These are phyloP conservation scores for Melanogaster broomeanus DNA, from an alignment of 768 basidiomycete genomes.

Conservation along the genomic window DNA sequence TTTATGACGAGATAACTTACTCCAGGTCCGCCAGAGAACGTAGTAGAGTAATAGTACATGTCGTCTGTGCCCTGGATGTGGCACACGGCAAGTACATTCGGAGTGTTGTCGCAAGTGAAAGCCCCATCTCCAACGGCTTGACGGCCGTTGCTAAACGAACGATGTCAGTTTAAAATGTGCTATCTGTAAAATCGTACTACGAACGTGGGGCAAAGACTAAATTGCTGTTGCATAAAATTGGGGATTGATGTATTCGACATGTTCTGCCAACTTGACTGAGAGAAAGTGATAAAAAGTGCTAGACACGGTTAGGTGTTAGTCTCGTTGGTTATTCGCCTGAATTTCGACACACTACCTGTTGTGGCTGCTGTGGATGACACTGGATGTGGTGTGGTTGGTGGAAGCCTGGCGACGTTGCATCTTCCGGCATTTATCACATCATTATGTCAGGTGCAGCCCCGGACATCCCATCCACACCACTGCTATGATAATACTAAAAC, in stretches of 20 bases:
- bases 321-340: background rate
- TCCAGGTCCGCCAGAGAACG: constrained; percentile 93
- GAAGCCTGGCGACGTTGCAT: constrained; percentile 8
- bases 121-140: constrained; percentile 98
- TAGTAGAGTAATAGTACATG: constrained; percentile 90
- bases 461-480: constrained; percentile 8
- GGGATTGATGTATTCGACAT: constrained; percentile 77
- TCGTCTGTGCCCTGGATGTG: constrained; percentile 78
- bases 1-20: constrained; percentile 42
- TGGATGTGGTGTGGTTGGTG: constrained; percentile 17
- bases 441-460: constrained; percentile 12
- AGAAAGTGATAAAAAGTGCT: constrained; percentile 8
- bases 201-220: constrained; percentile 95
- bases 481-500: background rate
- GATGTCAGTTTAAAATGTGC: constrained; percentile 14
- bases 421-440: background rate
- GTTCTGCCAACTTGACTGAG: constrained; percentile 77
- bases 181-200: constrained; percentile 24
- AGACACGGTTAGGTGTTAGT: background rate
- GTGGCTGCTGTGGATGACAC: background rate
- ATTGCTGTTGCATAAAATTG: constrained; percentile 74
- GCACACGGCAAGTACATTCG: constrained; percentile 85
- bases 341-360: constrained; percentile 1
- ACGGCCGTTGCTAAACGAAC: constrained; percentile 79
- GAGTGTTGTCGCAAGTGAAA: constrained; percentile 72